Percentiles rank a stretch among this genome's conserved stretches.
These are phyloP conservation scores for Juglanconis oblonga DNA, from an alignment of 2,329 filamentous ascomycete species.

Conservation along the genomic window DNA sequence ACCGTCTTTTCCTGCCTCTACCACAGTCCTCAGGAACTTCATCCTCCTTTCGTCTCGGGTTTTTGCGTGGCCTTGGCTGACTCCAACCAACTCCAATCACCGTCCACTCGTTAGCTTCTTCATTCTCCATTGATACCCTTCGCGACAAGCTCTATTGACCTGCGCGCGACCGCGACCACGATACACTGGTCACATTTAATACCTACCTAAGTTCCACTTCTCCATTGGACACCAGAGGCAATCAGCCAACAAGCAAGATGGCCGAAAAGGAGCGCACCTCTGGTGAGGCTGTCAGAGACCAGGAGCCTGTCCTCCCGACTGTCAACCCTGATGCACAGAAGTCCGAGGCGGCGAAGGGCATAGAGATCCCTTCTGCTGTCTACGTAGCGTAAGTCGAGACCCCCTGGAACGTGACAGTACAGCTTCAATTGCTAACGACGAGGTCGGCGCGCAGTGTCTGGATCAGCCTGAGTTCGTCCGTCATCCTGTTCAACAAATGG, in stretches of 20 bases:
- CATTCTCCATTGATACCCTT: not conserved
- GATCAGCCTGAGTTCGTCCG: constrained; percentile 88
- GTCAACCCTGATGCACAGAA: constrained; percentile 76
- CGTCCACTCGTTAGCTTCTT: constrained; percentile 16
- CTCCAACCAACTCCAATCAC: not conserved
- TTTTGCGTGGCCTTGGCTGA: constrained; percentile 6
- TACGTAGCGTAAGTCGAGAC: constrained; percentile 66
- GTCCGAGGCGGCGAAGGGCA: constrained; percentile 58
- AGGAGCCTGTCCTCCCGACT: constrained; percentile 67
- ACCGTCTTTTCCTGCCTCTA: not conserved
- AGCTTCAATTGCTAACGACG: constrained; percentile 3
- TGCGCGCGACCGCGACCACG: not conserved
- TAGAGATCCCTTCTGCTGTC: constrained; percentile 70
- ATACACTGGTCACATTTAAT: constrained; percentile 1
- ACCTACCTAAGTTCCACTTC: not conserved
- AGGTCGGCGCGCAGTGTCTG: constrained; percentile 63
- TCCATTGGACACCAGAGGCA: not conserved
- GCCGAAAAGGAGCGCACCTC: constrained; percentile 81
- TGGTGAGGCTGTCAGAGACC: constrained; percentile 67
- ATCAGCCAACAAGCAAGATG: constrained; percentile 42
- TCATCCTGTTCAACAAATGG: constrained; percentile 99
- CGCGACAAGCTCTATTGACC: not conserved
- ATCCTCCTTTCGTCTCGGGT: constrained; percentile 1
- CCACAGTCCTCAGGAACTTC: not conserved
- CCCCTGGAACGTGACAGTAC: not conserved